A percentile compares a stretch with the other conserved stretches of the same genome.
Evolutionary conservation across 768 basidiomycete genomes (phyloP).

Genomic region (Ramaria rubella): DNA sequence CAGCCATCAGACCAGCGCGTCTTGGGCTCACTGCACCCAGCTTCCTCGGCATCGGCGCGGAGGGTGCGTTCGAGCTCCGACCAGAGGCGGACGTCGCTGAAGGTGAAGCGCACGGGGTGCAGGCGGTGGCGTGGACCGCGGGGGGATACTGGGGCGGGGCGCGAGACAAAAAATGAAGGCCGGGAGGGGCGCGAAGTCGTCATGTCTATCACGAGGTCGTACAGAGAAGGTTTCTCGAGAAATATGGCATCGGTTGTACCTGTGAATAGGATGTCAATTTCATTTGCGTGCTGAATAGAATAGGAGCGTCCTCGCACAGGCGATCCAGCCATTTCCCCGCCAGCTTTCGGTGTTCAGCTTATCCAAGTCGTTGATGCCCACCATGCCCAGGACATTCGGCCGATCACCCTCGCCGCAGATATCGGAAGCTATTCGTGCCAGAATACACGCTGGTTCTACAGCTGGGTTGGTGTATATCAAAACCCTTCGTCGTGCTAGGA

Average conservation of each 20-base stretch:
- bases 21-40: conserved; percentile 26
- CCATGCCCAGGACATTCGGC: conserved; percentile 65
- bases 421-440: conserved; percentile 57
- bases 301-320: no score
- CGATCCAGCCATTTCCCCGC: conserved; percentile 72
- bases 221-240: conserved; percentile 70
- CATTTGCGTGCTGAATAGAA: background rate
- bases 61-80: conserved; percentile 69
- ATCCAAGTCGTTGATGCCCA: conserved; percentile 69
- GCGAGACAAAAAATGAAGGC: conserved; percentile 61
- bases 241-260: conserved; percentile 81
- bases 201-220: conserved; percentile 76
- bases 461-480: conserved; percentile 75
- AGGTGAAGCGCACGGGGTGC: conserved; percentile 63
- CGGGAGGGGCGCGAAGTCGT: conserved; percentile 55
- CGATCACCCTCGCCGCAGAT: conserved; percentile 38
- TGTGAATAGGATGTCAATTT: conserved; percentile 16
- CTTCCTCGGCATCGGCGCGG: conserved; percentile 19
- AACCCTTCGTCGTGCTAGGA: conserved; percentile 67
- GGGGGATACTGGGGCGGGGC: conserved; percentile 32
- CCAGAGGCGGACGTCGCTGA: conserved; percentile 83
- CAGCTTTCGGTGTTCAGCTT: conserved; percentile 49
- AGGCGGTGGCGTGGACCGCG: conserved; percentile 47
- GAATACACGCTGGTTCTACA: conserved; percentile 70
- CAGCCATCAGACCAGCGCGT: conserved; percentile 67